Conservation (phyloP, 108 stramenopile species). For the Stephanodiscus minutulus region DNA sequence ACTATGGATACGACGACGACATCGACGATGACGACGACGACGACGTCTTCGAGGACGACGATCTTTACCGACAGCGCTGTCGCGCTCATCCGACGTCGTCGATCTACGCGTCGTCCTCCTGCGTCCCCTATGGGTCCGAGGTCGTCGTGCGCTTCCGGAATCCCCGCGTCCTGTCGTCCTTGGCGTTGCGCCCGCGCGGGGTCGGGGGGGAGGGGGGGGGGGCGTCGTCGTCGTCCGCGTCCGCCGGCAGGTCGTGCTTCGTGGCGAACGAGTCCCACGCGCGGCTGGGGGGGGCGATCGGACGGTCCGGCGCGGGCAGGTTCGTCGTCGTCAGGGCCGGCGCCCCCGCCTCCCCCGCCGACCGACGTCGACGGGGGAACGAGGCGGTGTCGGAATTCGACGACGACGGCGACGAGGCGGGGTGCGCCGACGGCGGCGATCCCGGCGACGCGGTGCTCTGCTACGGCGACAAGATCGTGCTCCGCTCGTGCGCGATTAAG, state of each 20-base stretch:
- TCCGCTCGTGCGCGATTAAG: constrained; percentile 26
- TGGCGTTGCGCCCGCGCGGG: constrained; percentile 20
- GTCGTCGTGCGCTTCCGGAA: constrained; percentile 29
- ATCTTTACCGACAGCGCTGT: constrained; percentile 2
- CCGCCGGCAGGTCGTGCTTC: constrained; percentile 26
- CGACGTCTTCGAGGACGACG: neutral
- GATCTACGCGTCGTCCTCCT: neutral
- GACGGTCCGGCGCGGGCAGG: constrained; percentile 9
- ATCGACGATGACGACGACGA: constrained; percentile 15
- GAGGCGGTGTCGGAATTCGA: neutral
- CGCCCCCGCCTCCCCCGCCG: neutral
- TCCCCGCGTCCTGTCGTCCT: constrained; percentile 30
- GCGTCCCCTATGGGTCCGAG: constrained; percentile 43
- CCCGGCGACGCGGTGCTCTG: constrained; percentile 12
- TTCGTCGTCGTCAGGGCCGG: constrained; percentile 17
- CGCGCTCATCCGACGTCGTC: neutral
- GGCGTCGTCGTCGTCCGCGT: neutral
- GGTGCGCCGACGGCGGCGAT: neutral
- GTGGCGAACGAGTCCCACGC: constrained; percentile 35
- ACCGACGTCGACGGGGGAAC: neutral
- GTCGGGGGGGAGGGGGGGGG: neutral
- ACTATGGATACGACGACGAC: constrained; percentile 8
- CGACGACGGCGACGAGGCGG: neutral
- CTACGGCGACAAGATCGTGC: constrained; percentile 39
- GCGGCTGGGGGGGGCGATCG: constrained; percentile 9